Evolutionary conservation across 139 green algal genomes (phyloP), one percentile per base, ranked within the genome.

Genomic region (Spirogloea muscicola): DNA sequence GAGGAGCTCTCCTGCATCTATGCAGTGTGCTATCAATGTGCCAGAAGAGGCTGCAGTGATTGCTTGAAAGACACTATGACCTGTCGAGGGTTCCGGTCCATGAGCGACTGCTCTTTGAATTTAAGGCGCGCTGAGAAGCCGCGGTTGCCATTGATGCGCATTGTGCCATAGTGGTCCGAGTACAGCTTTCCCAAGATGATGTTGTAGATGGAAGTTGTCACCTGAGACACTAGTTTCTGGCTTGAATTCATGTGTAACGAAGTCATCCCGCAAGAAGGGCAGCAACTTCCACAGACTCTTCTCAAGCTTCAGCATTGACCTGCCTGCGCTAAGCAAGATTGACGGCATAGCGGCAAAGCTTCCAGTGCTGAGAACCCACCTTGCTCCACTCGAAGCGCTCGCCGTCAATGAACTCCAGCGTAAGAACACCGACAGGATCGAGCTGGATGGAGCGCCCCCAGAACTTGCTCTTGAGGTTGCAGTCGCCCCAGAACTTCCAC

Each of bases 171-270:
- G 57, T 96, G 86, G 79, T 97, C 92, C 9, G 95, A 75, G 76
- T 91, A 94, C 48, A 92, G 88, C 81, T 92, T 91, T 52, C 92
- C 92, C 18, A 97, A 74, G 72, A 97, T 94, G 40, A 97, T 74
- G 81, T 97, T 96, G 74, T 95, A 89, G 70, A 97, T 93, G 62
- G 58, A 79, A 1, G 87, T 88, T 6, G 79, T 88, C 31, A 89
- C 82, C 82, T 87, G n/a, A n/a, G n/a, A n/a, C n/a, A 69, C n/a
- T n/a, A n/a, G n/a, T n/a, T n/a, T n/a, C n/a, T n/a, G n/a, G n/a
- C n/a, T n/a, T n/a, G n/a, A n/a, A n/a, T n/a, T n/a, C n/a, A n/a
- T n/a, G n/a, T n/a, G n/a, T n/a, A n/a, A n/a, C 46, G 21, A 55
- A 55, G 46, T 21, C 21, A 21, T 55, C 21, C 46, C 46, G 21